phyloP scores from a whole-genome alignment of 2,329 filamentous ascomycete genomes.

The Trichothecium roseum region DNA sequence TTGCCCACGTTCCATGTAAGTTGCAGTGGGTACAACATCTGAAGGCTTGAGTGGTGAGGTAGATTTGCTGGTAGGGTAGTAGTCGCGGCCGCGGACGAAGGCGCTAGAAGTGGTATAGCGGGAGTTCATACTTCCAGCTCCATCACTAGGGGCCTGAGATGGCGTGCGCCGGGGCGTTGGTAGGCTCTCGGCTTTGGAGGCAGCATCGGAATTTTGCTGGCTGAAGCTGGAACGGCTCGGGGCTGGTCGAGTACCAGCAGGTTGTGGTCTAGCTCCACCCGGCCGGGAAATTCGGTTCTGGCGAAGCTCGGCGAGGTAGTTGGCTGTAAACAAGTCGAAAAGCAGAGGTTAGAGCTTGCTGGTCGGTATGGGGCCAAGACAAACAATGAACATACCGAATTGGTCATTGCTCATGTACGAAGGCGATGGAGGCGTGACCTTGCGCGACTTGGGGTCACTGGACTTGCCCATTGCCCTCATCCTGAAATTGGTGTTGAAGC shows the following conservation, averaged over 20 bases:
- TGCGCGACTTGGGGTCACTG: constrained; percentile 30
- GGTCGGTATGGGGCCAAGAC: constrained; percentile 10
- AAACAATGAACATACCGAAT: constrained; percentile 38
- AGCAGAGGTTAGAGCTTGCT: constrained; percentile 5
- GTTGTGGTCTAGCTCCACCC: constrained; percentile 58
- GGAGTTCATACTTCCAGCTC: constrained; percentile 35
- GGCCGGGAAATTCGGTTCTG: constrained; percentile 57
- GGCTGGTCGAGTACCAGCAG: constrained; percentile 23
- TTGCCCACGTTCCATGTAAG: constrained; percentile 63
- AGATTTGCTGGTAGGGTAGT: constrained; percentile 33
- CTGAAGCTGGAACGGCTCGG: constrained; percentile 18
- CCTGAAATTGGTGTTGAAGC: neutral
- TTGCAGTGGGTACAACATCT: constrained; percentile 52
- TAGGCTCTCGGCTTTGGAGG: constrained; percentile 15
- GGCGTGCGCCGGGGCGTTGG: constrained; percentile 12
- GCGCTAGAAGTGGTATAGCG: constrained; percentile 36
- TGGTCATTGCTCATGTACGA: constrained; percentile 58
- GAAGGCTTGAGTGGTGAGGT: constrained; percentile 41
- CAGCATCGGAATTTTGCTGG: constrained; percentile 19
- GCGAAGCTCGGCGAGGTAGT: constrained; percentile 62
- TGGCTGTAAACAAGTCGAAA: constrained; percentile 33
- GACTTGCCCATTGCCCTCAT: constrained; percentile 20
- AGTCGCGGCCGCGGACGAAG: constrained; percentile 38
- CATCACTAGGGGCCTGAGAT: constrained; percentile 27
- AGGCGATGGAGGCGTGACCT: constrained; percentile 50